Evolutionary conservation across 768 basidiomycete species (phyloP).

Genomic region (Leccinum variicolor): DNA sequence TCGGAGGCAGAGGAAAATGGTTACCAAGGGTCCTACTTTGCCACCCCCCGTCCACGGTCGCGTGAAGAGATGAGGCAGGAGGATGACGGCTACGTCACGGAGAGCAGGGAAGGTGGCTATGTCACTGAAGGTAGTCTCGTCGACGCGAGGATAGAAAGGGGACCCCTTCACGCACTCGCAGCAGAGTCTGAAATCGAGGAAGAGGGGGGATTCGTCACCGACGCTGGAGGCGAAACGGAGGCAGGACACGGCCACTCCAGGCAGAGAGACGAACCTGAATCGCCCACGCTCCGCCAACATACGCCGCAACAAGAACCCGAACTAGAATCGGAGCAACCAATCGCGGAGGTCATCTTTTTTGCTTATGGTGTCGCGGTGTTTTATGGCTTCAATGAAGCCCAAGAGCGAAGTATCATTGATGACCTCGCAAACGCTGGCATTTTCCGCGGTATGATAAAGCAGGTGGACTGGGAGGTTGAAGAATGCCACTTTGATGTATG

Average conservation of each 20-base stretch:
- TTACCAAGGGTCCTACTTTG: constrained; percentile 85
- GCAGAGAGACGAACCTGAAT: constrained; percentile 2
- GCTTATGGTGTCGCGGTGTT: constrained; percentile 91
- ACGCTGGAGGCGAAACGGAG: constrained; percentile 14
- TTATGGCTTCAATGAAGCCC: constrained; percentile 76
- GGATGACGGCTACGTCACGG: constrained; percentile 24
- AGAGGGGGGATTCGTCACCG: constrained; percentile 5
- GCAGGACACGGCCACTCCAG: constrained; percentile 4
- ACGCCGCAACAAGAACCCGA: constrained; percentile 1
- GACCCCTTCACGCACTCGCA: not conserved
- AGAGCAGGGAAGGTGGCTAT: constrained; percentile 53
- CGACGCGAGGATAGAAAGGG: constrained; percentile 6
- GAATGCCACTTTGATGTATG: constrained; percentile 83
- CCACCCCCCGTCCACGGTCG: constrained; percentile 17
- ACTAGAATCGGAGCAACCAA: constrained; percentile 35
- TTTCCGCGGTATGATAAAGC: constrained; percentile 54
- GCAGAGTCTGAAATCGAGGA: constrained; percentile 9
- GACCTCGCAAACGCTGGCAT: constrained; percentile 74
- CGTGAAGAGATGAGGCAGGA: constrained; percentile 17
- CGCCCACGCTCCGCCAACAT: constrained; percentile 1
- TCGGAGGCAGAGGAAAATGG: constrained; percentile 89
- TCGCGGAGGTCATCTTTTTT: constrained; percentile 78
- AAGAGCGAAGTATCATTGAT: constrained; percentile 82
- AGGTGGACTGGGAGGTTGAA: constrained; percentile 88
- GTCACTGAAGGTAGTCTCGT: constrained; percentile 40